phyloP scores from a whole-genome alignment of 805 yeast genomes.

The Nakazawaea wyomingensis region DNA sequence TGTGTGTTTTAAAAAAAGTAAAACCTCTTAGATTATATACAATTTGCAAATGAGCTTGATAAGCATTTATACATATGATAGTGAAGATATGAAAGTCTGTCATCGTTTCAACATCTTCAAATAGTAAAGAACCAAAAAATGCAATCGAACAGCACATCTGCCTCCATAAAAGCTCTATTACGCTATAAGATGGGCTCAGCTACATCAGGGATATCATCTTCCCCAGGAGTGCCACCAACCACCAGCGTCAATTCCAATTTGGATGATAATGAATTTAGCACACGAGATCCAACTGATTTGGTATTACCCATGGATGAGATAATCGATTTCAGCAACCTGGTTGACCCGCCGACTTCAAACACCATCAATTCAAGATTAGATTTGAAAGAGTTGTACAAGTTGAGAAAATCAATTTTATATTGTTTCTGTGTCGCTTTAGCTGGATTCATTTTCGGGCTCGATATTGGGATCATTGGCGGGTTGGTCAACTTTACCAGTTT shows the following conservation, averaged over 20 bases:
- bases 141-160: conserved; percentile 7
- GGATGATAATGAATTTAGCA: background rate
- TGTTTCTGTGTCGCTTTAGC: conserved; percentile 24
- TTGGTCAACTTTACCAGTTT: conserved; percentile 26
- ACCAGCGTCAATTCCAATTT: background rate
- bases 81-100: background rate
- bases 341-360: background rate
- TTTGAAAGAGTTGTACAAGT: conserved; percentile 8
- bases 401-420: conserved; percentile 15
- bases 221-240: background rate
- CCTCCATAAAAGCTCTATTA: conserved; percentile 5
- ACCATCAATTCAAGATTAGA: conserved; percentile 10
- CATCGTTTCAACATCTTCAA: background rate
- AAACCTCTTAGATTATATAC: too few species aligned
- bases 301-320: background rate
- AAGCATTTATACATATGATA: too few species aligned
- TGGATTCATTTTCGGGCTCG: conserved; percentile 31
- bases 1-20: too few species aligned
- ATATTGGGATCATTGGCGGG: conserved; percentile 33
- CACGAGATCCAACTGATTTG: background rate
- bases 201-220: background rate
- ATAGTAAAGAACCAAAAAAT: background rate
- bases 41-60: too few species aligned
- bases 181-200: conserved; percentile 1
- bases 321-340: background rate